Base-by-base conservation (phyloP, 2,329 filamentous ascomycete genomes). In the Aspergillus sp. region DNA sequence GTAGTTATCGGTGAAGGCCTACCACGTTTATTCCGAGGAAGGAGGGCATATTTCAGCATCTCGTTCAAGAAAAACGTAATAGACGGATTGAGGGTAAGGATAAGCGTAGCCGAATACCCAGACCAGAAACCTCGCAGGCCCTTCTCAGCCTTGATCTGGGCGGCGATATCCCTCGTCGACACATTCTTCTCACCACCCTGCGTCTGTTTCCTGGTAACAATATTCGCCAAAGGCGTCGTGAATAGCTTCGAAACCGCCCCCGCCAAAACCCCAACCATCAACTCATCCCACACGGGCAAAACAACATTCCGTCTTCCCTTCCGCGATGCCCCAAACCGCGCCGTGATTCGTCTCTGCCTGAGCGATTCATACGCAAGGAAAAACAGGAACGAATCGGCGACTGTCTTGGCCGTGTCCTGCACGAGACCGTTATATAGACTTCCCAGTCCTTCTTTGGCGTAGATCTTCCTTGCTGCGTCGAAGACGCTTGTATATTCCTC, bases 11-110 rank as follows among this genome's bases (percentile, higher is more conserved):
- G 66, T 0, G 76, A 74, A 0, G 81, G 77, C 11, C 77, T 71
- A 5, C 72, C 68, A 7, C 76, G 69, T 53, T 72, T 76, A 33
- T 73, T 69, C 6, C 71, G 67, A 4, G 76, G 72, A 1, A 89
- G 71, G 3, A 86, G 61, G 1, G 73, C 60, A 41, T 79, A 75
- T 52, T 85, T 83, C 13, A 93, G 70, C 6, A 83, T 69, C 54
- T 88, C 83, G 58, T 94, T 88, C 28, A 95, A 71, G 53, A 91
- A 83, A 61, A 95, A 90, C 0, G 90, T 95, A 50, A 95, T 77
- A 51, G 85, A 85, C 1, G 90, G 90, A 57, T 95, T 95, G 27
- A 95, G 73, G 1, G 90, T 90, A 40, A 95, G 69, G 33, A 95
- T 75, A 45, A 95, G 65, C 19, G 79, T 84, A 2, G 89, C 88